These are phyloP conservation scores for Epichloe aotearoae DNA, from an alignment of 2,329 filamentous ascomycete genomes.

Conservation along the genomic window DNA sequence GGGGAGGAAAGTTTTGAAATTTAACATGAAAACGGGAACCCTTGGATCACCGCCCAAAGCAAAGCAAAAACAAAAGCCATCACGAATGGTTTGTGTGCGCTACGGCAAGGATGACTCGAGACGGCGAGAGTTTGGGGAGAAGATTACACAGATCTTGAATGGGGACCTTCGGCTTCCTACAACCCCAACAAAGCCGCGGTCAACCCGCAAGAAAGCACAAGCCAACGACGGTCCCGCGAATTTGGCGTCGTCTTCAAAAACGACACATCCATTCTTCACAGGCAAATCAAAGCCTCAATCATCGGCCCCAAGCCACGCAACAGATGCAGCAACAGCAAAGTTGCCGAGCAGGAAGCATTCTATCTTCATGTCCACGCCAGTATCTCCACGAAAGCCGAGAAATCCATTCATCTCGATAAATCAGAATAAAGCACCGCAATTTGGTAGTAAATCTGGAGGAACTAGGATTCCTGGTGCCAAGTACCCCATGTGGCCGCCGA, in stretches of 20 bases:
- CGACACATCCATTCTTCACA: slow-evolving; percentile 31
- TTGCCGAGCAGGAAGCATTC: slow-evolving; percentile 21
- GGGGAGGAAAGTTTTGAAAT: slow-evolving; percentile 35
- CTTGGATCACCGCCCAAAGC: slow-evolving; percentile 47
- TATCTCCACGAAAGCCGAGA: slow-evolving; percentile 33
- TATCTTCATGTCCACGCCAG: slow-evolving; percentile 40
- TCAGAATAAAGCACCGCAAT: slow-evolving; percentile 20
- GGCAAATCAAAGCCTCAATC: slow-evolving; percentile 18
- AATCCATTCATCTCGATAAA: slow-evolving; percentile 17
- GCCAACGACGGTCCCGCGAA: slow-evolving; percentile 6
- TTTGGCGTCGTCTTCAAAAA: slow-evolving; percentile 13
- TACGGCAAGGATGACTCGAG: slow-evolving; percentile 41
- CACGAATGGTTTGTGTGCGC: slow-evolving; percentile 38
- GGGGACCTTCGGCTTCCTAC: slow-evolving; percentile 15
- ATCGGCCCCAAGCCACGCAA: slow-evolving; percentile 11
- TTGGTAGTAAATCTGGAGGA: slow-evolving; percentile 30
- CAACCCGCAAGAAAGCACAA: background rate
- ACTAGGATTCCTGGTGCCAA: slow-evolving; percentile 52
- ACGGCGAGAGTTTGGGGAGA: slow-evolving; percentile 37
- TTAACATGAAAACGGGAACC: slow-evolving; percentile 48
- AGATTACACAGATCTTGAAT: slow-evolving; percentile 50
- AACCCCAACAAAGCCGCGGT: slow-evolving; percentile 8
- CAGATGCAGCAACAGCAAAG: slow-evolving; percentile 12
- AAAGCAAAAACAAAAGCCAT: slow-evolving; percentile 26
- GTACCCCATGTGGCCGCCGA: slow-evolving; percentile 59